A percentile compares a stretch with the other conserved stretches of the same genome.
Evolutionary conservation across 345 rosid species (phyloP).

Genomic region (Anastatica hierochuntica): DNA sequence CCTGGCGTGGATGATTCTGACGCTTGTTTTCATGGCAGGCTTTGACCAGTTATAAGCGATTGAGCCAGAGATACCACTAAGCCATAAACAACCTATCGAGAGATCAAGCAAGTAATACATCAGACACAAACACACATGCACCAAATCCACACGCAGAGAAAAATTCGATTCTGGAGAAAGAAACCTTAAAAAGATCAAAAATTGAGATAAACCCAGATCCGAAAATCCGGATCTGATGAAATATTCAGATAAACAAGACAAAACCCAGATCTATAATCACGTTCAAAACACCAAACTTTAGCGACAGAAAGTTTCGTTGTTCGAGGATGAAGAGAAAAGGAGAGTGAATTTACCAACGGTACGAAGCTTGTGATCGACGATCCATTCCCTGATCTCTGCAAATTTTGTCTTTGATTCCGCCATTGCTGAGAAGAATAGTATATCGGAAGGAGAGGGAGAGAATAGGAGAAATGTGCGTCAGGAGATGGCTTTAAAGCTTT

Average conservation of each 20-base stretch:
- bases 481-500: constrained; percentile 17
- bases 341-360: constrained; percentile 59
- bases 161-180: not conserved
- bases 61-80: constrained; percentile 74
- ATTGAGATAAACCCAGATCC: not conserved
- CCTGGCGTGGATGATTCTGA: constrained; percentile 94
- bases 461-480: too few species aligned
- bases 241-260: too few species aligned
- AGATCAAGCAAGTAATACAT: not conserved
- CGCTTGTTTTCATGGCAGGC: constrained; percentile 94
- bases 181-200: not conserved
- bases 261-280: not conserved
- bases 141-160: not conserved
- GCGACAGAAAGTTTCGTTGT: too few species aligned
- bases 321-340: too few species aligned
- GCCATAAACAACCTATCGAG: constrained; percentile 81
- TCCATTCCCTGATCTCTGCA: constrained; percentile 64
- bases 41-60: constrained; percentile 93
- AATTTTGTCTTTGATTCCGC: constrained; percentile 54
- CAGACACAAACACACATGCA: not conserved
- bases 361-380: constrained; percentile 80
- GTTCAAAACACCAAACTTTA: too few species aligned
- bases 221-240: too few species aligned
- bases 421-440: too few species aligned
- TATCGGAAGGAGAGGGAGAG: too few species aligned